These are phyloP conservation scores for Phaseolus lunatus DNA, from an alignment of 306 rosid species.

Conservation along the genomic window DNA sequence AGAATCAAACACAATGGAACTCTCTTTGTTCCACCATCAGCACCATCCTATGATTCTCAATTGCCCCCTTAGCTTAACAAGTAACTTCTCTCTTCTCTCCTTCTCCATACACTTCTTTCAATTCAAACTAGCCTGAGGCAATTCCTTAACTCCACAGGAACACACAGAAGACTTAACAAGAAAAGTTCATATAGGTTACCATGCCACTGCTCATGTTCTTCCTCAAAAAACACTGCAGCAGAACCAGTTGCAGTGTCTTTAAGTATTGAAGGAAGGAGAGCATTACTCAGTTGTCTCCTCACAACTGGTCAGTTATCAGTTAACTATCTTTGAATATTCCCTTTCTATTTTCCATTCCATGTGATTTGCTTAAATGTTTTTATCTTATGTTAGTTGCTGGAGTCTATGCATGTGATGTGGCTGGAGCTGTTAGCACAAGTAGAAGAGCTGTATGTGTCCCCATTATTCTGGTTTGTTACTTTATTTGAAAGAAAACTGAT, in stretches of 20 bases:
- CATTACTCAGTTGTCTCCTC: constrained; percentile 66
- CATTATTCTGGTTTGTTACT: neutral
- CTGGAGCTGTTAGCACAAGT: constrained; percentile 66
- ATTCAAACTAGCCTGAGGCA: constrained; percentile 36
- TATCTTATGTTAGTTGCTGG: constrained; percentile 50
- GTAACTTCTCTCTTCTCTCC: constrained; percentile 55
- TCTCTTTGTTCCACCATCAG: constrained; percentile 60
- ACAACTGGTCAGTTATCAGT: constrained; percentile 70
- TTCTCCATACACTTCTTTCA: constrained; percentile 37
- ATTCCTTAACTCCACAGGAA: constrained; percentile 58
- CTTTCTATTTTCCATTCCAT: constrained; percentile 1
- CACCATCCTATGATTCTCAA: constrained; percentile 55
- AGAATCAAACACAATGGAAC: constrained; percentile 56
- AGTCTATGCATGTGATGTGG: constrained; percentile 54
- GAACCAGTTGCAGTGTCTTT: constrained; percentile 50
- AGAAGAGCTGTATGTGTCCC: constrained; percentile 58
- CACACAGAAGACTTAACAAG: constrained; percentile 54
- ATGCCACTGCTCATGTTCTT: constrained; percentile 63
- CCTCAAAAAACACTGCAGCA: constrained; percentile 41
- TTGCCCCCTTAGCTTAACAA: constrained; percentile 54
- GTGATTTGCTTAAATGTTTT: constrained; percentile 1
- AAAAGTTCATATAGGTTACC: constrained; percentile 50
- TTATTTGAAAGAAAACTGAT: neutral
- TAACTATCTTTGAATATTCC: neutral
- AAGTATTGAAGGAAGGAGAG: constrained; percentile 76